Conservation (phyloP, 2,329 filamentous ascomycete species). For the Alternaria brassicae region DNA sequence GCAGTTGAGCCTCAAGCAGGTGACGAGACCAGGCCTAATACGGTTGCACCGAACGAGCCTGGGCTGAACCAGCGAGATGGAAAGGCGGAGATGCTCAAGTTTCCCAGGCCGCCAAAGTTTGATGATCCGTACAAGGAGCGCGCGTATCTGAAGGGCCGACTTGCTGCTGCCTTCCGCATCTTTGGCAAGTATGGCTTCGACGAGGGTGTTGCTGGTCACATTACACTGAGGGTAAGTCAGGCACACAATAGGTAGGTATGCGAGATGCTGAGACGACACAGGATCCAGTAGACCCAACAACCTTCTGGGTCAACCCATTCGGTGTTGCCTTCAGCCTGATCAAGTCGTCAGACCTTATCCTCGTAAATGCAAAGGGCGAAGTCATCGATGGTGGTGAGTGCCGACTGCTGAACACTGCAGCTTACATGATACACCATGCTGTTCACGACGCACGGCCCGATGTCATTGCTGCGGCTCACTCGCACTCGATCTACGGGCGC, state of each 20-base stretch:
- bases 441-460: constrained; percentile 67
- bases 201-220: constrained; percentile 65
- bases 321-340: constrained; percentile 68
- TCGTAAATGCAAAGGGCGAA: constrained; percentile 66
- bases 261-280: constrained; percentile 16
- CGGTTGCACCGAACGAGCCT: constrained; percentile 41
- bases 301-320: constrained; percentile 73
- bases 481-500: constrained; percentile 65
- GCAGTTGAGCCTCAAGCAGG: constrained; percentile 39
- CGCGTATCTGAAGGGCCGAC: constrained; percentile 47
- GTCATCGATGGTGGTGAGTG: constrained; percentile 67
- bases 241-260: background rate
- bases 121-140: constrained; percentile 49
- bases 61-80: constrained; percentile 38
- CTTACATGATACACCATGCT: constrained; percentile 67
- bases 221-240: constrained; percentile 60
- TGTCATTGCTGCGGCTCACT: constrained; percentile 65
- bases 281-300: constrained; percentile 65
- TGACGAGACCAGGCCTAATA: constrained; percentile 36
- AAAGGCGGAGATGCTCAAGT: constrained; percentile 32
- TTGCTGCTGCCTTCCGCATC: constrained; percentile 50
- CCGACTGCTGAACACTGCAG: constrained; percentile 52
- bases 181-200: constrained; percentile 52
- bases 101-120: constrained; percentile 46
- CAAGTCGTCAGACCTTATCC: constrained; percentile 71